Evolutionary conservation across 352 stramenopile genomes (phyloP).

Genomic region (Phytopythium vexans): DNA sequence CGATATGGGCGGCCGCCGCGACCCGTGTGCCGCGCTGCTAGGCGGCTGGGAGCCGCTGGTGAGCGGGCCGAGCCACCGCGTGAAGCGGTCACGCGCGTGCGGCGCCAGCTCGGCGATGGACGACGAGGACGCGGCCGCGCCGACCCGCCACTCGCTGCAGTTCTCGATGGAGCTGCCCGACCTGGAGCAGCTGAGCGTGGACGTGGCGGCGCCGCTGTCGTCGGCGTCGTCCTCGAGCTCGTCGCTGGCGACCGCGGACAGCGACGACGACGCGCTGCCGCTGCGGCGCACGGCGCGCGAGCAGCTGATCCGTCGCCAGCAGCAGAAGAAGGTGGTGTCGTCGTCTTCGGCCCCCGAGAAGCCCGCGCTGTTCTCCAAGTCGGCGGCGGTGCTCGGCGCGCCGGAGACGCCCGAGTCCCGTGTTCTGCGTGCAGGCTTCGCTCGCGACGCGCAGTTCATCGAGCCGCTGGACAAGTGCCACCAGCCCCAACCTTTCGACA

Average conservation of each 20-base stretch:
- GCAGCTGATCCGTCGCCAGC: slow-evolving; percentile 23
- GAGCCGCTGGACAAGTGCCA: slow-evolving; percentile 32
- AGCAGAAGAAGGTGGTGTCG: slow-evolving; percentile 23
- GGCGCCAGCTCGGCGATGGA: slow-evolving; percentile 9
- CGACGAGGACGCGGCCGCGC: slow-evolving; percentile 10
- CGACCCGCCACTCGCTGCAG: slow-evolving; percentile 14
- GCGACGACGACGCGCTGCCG: slow-evolving; percentile 20
- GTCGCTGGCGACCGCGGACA: slow-evolving; percentile 11
- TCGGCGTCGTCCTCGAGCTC: slow-evolving; percentile 6
- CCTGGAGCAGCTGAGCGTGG: slow-evolving; percentile 5
- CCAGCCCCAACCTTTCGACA: slow-evolving; percentile 29
- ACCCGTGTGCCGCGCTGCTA: slow-evolving; percentile 5
- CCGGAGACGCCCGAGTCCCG: slow-evolving; percentile 26
- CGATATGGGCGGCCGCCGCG: not conserved
- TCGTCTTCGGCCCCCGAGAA: slow-evolving; percentile 13
- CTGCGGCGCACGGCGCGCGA: slow-evolving; percentile 40
- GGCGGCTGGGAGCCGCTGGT: slow-evolving; percentile 11
- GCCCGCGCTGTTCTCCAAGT: slow-evolving; percentile 1
- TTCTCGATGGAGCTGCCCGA: slow-evolving; percentile 20
- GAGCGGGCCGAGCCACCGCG: slow-evolving; percentile 11
- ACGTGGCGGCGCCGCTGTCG: slow-evolving; percentile 7
- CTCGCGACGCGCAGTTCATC: slow-evolving; percentile 21
- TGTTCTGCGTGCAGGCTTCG: slow-evolving; percentile 23
- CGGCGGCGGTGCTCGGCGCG: slow-evolving; percentile 10
- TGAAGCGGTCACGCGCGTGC: slow-evolving; percentile 23